Evolutionary conservation across 345 rosid genomes (phyloP).

Genomic region (Hibiscus mutabilis): DNA sequence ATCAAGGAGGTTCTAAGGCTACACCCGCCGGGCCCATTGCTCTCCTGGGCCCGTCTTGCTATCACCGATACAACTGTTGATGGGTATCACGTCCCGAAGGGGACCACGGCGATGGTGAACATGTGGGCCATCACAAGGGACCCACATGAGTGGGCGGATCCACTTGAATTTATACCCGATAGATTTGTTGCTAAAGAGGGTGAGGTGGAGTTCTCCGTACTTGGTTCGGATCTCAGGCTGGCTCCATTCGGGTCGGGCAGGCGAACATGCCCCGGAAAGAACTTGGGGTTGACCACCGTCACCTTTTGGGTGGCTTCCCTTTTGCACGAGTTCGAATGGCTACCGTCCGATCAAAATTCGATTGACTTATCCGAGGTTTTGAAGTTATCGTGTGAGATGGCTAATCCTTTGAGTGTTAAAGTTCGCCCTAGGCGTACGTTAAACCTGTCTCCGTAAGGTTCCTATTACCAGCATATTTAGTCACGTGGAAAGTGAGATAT

Average conservation of each 20-base stretch:
- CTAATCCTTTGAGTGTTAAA: conserved; percentile 47
- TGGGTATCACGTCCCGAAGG: conserved; percentile 65
- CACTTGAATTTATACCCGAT: conserved; percentile 57
- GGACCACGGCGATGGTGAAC: conserved; percentile 93
- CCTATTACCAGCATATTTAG: too few species aligned
- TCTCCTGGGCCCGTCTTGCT: conserved; percentile 89
- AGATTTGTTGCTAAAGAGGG: conserved; percentile 42
- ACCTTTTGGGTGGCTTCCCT: conserved; percentile 59
- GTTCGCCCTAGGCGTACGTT: conserved; percentile 33
- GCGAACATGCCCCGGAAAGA: conserved; percentile 72
- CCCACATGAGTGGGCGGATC: conserved; percentile 63
- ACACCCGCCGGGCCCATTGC: conserved; percentile 88
- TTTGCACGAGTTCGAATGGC: conserved; percentile 66
- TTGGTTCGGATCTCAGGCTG: conserved; percentile 73
- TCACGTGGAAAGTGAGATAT: not conserved
- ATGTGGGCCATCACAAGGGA: conserved; percentile 95
- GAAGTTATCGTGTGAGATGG: conserved; percentile 77
- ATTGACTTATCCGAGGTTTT: conserved; percentile 68
- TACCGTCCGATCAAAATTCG: conserved; percentile 24
- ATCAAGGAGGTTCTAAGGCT: conserved; percentile 77
- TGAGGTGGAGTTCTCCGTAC: conserved; percentile 53
- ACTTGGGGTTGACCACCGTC: conserved; percentile 59
- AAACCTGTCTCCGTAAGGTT: not conserved
- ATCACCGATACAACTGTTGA: conserved; percentile 60
- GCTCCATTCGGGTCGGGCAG: conserved; percentile 95